phyloP scores from a whole-genome alignment of 805 yeast genomes.

The Barnettozyma vustinii region DNA sequence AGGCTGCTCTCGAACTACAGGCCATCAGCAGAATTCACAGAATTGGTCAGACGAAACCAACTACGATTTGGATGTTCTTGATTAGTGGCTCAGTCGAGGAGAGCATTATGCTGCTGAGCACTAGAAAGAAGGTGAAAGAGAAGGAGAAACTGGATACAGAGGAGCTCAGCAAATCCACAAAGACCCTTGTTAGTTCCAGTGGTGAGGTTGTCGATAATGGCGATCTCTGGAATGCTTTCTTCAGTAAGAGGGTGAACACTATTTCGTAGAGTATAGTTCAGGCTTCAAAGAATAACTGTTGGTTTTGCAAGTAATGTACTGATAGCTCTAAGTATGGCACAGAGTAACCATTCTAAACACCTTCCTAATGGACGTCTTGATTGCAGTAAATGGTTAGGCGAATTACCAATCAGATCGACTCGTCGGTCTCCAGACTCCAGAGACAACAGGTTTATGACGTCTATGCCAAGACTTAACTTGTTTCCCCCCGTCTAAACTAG shows the following conservation, averaged over 20 bases:
- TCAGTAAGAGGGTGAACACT: constrained; percentile 21
- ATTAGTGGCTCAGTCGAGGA: constrained; percentile 86
- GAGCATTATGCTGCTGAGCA: constrained; percentile 65
- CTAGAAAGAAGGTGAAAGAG: constrained; percentile 47
- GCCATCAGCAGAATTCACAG: constrained; percentile 90
- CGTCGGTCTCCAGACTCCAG: no score
- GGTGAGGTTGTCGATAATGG: constrained; percentile 56
- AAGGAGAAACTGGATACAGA: constrained; percentile 43
- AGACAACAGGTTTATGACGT: no score
- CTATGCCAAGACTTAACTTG: no score
- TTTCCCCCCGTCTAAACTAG: no score
- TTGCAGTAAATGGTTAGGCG: no score
- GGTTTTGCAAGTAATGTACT: no score
- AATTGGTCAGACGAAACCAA: constrained; percentile 78
- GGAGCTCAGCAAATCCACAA: constrained; percentile 48
- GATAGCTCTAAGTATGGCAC: no score
- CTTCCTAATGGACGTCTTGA: no score
- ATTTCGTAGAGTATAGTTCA: no score
- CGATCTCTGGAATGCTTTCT: constrained; percentile 62
- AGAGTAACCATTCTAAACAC: no score
- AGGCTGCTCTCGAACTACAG: constrained; percentile 81
- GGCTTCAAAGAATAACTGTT: no score
- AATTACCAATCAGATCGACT: no score
- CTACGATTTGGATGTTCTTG: constrained; percentile 90
- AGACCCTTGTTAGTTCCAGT: constrained; percentile 40